phyloP scores from a whole-genome alignment of 345 rosid genomes.

The Brassica rapa region DNA sequence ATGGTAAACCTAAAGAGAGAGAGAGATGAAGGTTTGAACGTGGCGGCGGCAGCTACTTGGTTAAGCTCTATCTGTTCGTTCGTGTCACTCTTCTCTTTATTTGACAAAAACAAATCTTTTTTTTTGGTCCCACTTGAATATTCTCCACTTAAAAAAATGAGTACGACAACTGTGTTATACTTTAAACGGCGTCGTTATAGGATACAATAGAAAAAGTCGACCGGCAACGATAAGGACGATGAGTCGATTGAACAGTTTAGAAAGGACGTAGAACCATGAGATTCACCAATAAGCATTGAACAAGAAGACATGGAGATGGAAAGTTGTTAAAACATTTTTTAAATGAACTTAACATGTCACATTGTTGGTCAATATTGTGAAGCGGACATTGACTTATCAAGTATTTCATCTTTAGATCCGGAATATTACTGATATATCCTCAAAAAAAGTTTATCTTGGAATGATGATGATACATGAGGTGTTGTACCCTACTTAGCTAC shows the following conservation, averaged over 20 bases:
- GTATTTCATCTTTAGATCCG: background rate
- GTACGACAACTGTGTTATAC: background rate
- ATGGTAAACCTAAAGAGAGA: background rate
- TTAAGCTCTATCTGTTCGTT: conserved; percentile 15
- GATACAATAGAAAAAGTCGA: too few relatives aligned
- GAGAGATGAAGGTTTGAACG: conserved; percentile 20
- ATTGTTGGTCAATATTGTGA: background rate
- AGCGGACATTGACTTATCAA: background rate
- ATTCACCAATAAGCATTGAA: too few relatives aligned
- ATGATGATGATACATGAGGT: too few relatives aligned
- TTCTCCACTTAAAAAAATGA: background rate
- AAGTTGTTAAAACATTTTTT: background rate
- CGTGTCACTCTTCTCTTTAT: conserved; percentile 20
- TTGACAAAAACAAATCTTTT: background rate
- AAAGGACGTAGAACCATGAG: too few relatives aligned
- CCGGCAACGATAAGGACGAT: too few relatives aligned
- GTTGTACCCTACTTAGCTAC: too few relatives aligned
- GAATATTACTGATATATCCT: background rate
- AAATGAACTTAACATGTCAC: background rate
- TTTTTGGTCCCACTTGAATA: conserved; percentile 11
- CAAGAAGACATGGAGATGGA: too few relatives aligned
- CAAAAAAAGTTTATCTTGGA: too few relatives aligned
- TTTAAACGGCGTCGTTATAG: background rate
- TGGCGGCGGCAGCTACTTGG: conserved; percentile 19
- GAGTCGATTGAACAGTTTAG: too few relatives aligned